These are phyloP conservation scores for Geranomyces michiganensis DNA, from an alignment of 192 early-diverging fungal species.

Conservation along the genomic window DNA sequence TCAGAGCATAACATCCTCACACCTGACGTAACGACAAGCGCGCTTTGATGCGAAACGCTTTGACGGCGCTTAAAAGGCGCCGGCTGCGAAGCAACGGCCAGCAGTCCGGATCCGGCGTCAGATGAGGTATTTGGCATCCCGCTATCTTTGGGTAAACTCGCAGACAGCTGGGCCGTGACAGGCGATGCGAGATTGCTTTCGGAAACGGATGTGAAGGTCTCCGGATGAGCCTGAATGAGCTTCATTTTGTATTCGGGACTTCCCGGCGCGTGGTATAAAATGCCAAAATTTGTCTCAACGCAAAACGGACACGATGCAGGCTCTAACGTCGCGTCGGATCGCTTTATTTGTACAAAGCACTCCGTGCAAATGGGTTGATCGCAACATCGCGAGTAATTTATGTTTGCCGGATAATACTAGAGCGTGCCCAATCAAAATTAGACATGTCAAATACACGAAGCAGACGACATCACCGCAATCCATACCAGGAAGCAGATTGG, in stretches of 20 bases:
- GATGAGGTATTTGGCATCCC: neutral
- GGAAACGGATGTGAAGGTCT: constrained; percentile 7
- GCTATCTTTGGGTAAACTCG: neutral
- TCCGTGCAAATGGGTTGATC: constrained; percentile 96
- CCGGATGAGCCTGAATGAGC: constrained; percentile 16
- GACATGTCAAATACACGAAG: no score
- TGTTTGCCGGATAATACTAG: constrained; percentile 87
- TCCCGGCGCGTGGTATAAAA: constrained; percentile 61
- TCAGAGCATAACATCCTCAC: no score
- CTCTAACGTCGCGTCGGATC: constrained; percentile 68
- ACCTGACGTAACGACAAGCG: constrained; percentile 44
- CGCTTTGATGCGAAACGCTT: constrained; percentile 31
- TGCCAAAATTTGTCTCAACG: constrained; percentile 80
- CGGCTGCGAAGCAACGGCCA: constrained; percentile 1
- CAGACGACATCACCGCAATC: no score
- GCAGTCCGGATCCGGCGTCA: neutral
- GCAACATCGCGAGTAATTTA: constrained; percentile 92
- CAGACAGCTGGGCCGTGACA: neutral
- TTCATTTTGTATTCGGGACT: constrained; percentile 24
- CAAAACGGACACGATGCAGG: constrained; percentile 87
- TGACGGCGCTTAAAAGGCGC: constrained; percentile 24
- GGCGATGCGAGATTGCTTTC: neutral
- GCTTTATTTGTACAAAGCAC: constrained; percentile 95
- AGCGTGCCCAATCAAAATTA: no score
- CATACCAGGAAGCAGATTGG: constrained; percentile 92